A percentile compares a stretch with the other conserved stretches of the same genome.
These are phyloP conservation scores for Trichomonas gallinae DNA, from an alignment of 208 protist species.

Conservation along the genomic window DNA sequence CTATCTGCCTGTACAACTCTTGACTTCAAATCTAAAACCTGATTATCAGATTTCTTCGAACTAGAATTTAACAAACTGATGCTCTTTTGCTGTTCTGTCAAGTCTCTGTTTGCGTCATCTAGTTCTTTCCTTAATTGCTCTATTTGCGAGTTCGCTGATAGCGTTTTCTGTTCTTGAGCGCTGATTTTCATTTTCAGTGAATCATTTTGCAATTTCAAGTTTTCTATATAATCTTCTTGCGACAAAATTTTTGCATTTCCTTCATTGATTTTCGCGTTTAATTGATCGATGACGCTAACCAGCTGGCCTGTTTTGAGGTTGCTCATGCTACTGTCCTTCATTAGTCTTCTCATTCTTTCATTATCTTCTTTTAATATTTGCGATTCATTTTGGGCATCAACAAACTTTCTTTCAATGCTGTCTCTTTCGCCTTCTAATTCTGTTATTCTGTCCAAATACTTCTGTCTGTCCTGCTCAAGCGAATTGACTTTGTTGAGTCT, in stretches of 20 bases:
- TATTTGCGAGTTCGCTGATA: background rate
- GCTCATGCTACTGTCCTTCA: background rate
- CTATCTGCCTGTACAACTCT: background rate
- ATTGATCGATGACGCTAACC: background rate
- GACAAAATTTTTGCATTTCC: background rate
- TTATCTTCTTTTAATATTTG: background rate
- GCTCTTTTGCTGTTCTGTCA: background rate
- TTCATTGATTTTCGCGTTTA: background rate
- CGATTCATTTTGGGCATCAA: background rate
- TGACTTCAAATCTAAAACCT: background rate
- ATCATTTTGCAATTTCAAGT: background rate
- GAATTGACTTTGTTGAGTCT: background rate
- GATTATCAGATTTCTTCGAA: background rate
- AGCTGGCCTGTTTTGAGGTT: background rate
- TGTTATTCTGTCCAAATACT: background rate
- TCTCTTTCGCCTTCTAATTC: background rate
- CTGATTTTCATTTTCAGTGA: background rate
- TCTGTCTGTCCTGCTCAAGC: background rate
- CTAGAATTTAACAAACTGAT: background rate
- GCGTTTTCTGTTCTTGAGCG: background rate
- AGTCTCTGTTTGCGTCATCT: background rate
- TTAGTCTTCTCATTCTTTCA: background rate
- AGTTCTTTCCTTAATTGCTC: background rate
- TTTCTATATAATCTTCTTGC: background rate
- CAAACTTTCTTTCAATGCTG: background rate